Evolutionary conservation across 2,329 filamentous ascomycete genomes (phyloP), one percentile per base, ranked within the genome.

Genomic region (Zasmidium cellare): DNA sequence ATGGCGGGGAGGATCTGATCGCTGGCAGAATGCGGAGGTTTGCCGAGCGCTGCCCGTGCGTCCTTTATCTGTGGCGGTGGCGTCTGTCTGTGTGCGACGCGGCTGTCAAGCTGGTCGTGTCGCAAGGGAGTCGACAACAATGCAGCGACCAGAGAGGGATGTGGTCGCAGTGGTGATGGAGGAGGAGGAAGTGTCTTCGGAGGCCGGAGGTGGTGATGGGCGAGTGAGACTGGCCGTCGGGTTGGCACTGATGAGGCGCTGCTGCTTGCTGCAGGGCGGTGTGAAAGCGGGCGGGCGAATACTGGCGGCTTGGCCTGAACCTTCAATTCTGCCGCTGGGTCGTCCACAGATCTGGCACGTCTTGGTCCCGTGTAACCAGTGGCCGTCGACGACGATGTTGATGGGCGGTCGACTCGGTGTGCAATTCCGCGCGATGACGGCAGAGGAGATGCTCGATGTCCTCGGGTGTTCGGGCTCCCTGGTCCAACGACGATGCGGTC

Each of bases 1-100:
- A 58, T 58, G 55, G 59, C 45, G 55, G 53, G 59, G 56, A 53
- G 52, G 35, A 59, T 55, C 51, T 53, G 52, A 28, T 5, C 25
- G 25, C 25, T 28, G 25, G 25, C 5, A 41, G 3, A 24, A 25
- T 35, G 25, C 48, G 57, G 52, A 54, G 46, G 44, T 55, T 41
- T 55, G 51, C 48, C 57, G 53, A 52, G 25, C 51, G 41, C 25
- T 28, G 25, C 6, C 11, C 25, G 25, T 28, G 25, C 25, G 25
- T 28, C 25, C 41, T 46, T 53, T 55, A 31, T 52, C 41, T 53
- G 41, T 45, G 52, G 18, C 7, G 35, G 35, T 41, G 35, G 35
- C 35, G 35, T 14, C 3, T 41, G 35, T 14, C 3, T 41, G 31
- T 52, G 60, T 62, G 54, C 57, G 52, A 63, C 61, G 56, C 51